Conservation (phyloP, 2,329 filamentous ascomycete genomes). For the Septoria linicola region DNA sequence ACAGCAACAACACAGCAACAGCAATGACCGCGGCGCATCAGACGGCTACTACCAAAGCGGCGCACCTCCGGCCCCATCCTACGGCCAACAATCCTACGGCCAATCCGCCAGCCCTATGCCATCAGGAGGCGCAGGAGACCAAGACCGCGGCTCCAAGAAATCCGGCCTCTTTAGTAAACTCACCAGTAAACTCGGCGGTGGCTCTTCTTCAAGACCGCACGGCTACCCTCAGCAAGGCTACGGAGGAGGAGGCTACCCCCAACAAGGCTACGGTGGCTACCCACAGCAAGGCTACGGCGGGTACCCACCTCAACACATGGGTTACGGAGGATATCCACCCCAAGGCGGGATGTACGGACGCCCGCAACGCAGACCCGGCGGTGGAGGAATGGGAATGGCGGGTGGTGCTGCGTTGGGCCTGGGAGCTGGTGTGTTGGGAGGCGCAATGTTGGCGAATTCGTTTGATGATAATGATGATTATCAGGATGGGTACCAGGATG, state of each 20-base stretch:
- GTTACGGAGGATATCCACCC: slow-evolving; percentile 45
- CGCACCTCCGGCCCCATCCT: slow-evolving; percentile 25
- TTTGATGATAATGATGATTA: slow-evolving; percentile 58
- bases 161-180: slow-evolving; percentile 53
- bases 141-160: slow-evolving; percentile 41
- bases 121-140: slow-evolving; percentile 21
- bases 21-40: slow-evolving; percentile 44
- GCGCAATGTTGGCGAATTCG: slow-evolving; percentile 65
- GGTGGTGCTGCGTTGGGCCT: slow-evolving; percentile 75
- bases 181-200: slow-evolving; percentile 46
- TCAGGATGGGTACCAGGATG: slow-evolving; percentile 34
- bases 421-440: slow-evolving; percentile 78
- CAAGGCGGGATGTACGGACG: slow-evolving; percentile 32
- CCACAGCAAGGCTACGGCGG: slow-evolving; percentile 41
- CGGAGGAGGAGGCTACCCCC: slow-evolving; percentile 30
- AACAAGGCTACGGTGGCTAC: slow-evolving; percentile 33
- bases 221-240: slow-evolving; percentile 39
- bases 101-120: slow-evolving; percentile 13
- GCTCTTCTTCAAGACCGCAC: slow-evolving; percentile 28
- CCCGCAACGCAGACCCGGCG: slow-evolving; percentile 47
- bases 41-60: slow-evolving; percentile 48
- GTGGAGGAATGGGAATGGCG: slow-evolving; percentile 62
- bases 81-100: slow-evolving; percentile 36
- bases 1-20: slow-evolving; percentile 6
- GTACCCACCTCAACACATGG: slow-evolving; percentile 16